Evolutionary conservation across 2,329 filamentous ascomycete species (phyloP).

Genomic region (Trichoderma harzianum): DNA sequence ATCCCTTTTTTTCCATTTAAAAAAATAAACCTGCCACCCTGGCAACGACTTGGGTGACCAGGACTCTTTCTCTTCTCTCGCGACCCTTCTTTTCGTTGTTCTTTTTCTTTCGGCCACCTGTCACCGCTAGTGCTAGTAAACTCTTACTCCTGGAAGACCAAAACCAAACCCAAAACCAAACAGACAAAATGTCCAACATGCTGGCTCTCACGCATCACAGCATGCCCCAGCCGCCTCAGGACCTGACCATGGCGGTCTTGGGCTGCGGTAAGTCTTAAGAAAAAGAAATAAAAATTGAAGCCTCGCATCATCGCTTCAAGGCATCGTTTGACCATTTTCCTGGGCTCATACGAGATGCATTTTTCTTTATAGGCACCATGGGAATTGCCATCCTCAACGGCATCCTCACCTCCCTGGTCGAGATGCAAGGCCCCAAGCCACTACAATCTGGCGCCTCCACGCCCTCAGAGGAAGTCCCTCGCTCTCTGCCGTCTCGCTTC

Average conservation of each 20-base stretch:
- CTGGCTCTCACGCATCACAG: constrained; percentile 30
- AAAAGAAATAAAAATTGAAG: neutral
- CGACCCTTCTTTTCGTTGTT: neutral
- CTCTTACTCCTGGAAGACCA: neutral
- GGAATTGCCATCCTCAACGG: constrained; percentile 80
- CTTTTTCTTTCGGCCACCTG: neutral
- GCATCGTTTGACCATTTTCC: neutral
- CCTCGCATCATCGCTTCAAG: neutral
- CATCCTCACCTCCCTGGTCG: constrained; percentile 67
- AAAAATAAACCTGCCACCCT: neutral
- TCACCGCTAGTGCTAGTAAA: constrained; percentile 11
- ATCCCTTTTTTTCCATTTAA: neutral
- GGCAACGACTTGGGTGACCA: neutral
- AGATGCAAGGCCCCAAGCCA: constrained; percentile 45
- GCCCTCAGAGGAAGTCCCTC: constrained; percentile 47
- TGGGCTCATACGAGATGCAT: neutral
- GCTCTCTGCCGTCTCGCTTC: constrained; percentile 67
- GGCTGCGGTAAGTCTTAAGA: constrained; percentile 66
- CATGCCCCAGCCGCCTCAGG: constrained; percentile 36
- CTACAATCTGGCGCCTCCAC: constrained; percentile 45
- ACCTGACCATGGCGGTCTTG: constrained; percentile 73
- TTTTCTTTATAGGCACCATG: constrained; percentile 62
- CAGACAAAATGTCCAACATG: constrained; percentile 25
- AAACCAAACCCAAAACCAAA: neutral
- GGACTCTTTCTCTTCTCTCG: neutral